Base-by-base conservation (phyloP, 805 yeast species). In the Starmerella tilneyi region DNA sequence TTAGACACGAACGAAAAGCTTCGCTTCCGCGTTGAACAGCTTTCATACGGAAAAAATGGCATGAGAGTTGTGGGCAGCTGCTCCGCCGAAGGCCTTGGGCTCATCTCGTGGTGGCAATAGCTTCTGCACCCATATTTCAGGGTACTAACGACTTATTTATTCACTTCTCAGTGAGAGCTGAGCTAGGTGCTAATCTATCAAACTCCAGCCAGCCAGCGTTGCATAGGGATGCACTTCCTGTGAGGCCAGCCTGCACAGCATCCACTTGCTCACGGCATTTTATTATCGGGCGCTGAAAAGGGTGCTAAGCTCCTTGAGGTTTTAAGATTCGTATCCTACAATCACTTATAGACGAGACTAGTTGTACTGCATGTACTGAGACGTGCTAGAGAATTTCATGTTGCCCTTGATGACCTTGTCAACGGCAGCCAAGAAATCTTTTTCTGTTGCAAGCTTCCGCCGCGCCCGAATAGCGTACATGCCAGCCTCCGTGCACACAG, bases 401-500 rank as follows among this genome's bases (percentile, higher is more conserved):
- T 92, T 89, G 59, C 98, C 97, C 74, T 89, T 92, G 61, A 92
- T 92, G 49, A 92, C 99, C 72, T 92, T 92, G 59, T 92, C 98
- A 37, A 92, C 99, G 27, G 98, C 95, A 56, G 89, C 86, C 59
- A 92, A 71, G 73, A 92, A 92, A 65, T 92, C 99, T 72, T 92
- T 92, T 64, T 92, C 99, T 22, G 94, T 81, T 30, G 98, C 97
- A 34, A 92, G 96, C 71, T 92, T 92, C 70, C 98, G 77, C 67
- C 99, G 79, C 16, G 97, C 96, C 59, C 99, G 78, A 45, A 92
- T 92, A 36, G 99, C 98, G 72, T 88, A 92, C 98, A 92, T 92
- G 59, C 99, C 99, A 3, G 98, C 98, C 66, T 92, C 99, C 1
- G 98, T 92, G 66, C 98, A 92, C 15, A 92, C 98, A 6, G 97